A percentile compares a stretch with the other conserved stretches of the same genome.
Evolutionary conservation across 116 monocot species (phyloP).

Genomic region (Zostera marina): DNA sequence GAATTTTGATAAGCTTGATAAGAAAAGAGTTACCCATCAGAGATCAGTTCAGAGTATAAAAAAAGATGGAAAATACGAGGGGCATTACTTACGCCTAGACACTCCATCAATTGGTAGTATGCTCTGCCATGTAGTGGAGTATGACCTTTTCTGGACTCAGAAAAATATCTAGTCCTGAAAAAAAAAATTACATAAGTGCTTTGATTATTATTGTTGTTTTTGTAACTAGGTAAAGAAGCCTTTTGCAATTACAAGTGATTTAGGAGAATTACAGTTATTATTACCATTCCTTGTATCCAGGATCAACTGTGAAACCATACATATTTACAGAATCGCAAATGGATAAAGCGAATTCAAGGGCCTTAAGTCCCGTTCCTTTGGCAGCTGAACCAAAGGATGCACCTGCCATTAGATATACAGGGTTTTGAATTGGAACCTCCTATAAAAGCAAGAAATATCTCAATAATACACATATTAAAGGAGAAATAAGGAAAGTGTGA

Average conservation of each 20-base stretch:
- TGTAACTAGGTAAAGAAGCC: too few species aligned
- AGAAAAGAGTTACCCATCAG: slow-evolving; percentile 1
- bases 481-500: neutral
- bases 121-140: slow-evolving; percentile 91
- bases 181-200: neutral
- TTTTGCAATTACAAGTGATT: too few species aligned
- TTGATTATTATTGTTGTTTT: too few species aligned
- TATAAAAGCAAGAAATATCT: slow-evolving; percentile 7
- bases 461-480: neutral
- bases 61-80: neutral
- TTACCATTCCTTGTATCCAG: slow-evolving; percentile 99
- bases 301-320: slow-evolving; percentile 99
- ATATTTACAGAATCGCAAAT: slow-evolving; percentile 90
- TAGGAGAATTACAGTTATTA: neutral
- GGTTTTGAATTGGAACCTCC: slow-evolving; percentile 85
- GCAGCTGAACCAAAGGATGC: slow-evolving; percentile 93
- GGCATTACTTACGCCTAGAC: slow-evolving; percentile 59
- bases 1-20: slow-evolving; percentile 85
- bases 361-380: slow-evolving; percentile 97
- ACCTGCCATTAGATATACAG: slow-evolving; percentile 89
- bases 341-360: slow-evolving; percentile 95
- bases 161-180: slow-evolving; percentile 95
- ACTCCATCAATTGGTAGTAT: slow-evolving; percentile 99
- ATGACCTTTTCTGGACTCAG: slow-evolving; percentile 90
- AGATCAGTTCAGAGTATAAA: neutral